phyloP scores from a whole-genome alignment of 2,329 filamentous ascomycete genomes.

The Xylaria sp. region DNA sequence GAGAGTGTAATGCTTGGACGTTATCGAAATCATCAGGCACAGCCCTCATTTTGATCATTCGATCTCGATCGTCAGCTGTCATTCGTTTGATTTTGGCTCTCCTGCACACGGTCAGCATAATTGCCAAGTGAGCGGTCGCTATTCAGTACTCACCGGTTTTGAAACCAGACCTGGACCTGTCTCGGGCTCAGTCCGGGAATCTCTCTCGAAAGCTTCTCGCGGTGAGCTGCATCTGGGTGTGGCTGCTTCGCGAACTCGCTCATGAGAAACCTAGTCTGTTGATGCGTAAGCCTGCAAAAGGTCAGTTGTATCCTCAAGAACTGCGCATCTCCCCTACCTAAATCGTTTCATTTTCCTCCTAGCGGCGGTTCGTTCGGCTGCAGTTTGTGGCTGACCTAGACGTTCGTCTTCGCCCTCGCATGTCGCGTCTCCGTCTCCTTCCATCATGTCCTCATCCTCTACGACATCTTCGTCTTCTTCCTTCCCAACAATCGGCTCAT shows the following conservation, averaged over 20 bases:
- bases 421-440: slow-evolving; percentile 40
- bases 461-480: slow-evolving; percentile 48
- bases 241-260: slow-evolving; percentile 94
- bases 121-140: slow-evolving; percentile 8
- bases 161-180: slow-evolving; percentile 97
- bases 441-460: slow-evolving; percentile 52
- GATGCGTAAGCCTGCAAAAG: slow-evolving; percentile 71
- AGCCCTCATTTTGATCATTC: slow-evolving; percentile 67
- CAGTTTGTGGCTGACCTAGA: slow-evolving; percentile 27
- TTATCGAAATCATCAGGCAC: slow-evolving; percentile 68
- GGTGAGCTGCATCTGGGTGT: slow-evolving; percentile 85
- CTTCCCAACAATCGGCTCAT: slow-evolving; percentile 37
- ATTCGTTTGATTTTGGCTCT: slow-evolving; percentile 68
- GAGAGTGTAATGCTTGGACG: slow-evolving; percentile 62
- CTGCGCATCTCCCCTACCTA: slow-evolving; percentile 45
- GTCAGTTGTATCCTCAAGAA: slow-evolving; percentile 32
- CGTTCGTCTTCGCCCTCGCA: slow-evolving; percentile 58
- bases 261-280: slow-evolving; percentile 96
- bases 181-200: slow-evolving; percentile 87
- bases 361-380: slow-evolving; percentile 43
- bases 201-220: slow-evolving; percentile 79
- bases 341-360: slow-evolving; percentile 74
- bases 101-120: slow-evolving; percentile 37
- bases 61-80: slow-evolving; percentile 63
- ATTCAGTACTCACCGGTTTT: slow-evolving; percentile 75